These are phyloP conservation scores for Phytopythium litorale DNA, from an alignment of 352 stramenopile species.

Conservation along the genomic window DNA sequence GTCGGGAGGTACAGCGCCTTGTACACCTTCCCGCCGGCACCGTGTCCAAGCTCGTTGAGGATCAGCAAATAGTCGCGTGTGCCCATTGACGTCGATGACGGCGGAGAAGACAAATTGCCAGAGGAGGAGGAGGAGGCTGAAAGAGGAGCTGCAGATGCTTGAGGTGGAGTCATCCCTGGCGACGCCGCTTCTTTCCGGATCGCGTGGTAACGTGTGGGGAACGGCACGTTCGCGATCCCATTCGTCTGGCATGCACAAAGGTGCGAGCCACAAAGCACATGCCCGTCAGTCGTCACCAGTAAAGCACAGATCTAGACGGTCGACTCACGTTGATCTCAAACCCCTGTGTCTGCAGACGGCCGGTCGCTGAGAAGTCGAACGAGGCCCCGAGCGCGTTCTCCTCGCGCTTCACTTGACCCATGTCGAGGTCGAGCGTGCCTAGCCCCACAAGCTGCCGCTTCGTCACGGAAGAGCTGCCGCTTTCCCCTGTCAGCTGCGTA, in stretches of 20 bases:
- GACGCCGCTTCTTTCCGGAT: conserved; percentile 1
- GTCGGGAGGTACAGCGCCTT: conserved; percentile 88
- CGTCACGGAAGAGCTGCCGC: neutral
- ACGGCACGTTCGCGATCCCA: conserved; percentile 68
- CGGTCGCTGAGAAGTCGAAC: conserved; percentile 79
- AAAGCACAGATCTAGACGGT: neutral
- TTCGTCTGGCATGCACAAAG: conserved; percentile 37
- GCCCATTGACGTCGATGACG: conserved; percentile 18
- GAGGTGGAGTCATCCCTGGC: neutral
- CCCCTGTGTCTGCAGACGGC: conserved; percentile 70
- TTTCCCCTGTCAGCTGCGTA: neutral
- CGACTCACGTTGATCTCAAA: conserved; percentile 79
- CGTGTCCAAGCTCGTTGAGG: conserved; percentile 72
- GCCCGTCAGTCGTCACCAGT: neutral
- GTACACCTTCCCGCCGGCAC: conserved; percentile 86
- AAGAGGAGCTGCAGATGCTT: conserved; percentile 9
- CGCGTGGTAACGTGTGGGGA: conserved; percentile 18
- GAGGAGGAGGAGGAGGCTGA: neutral
- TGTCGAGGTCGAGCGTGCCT: conserved; percentile 56
- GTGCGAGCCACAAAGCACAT: neutral
- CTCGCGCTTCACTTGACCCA: conserved; percentile 56
- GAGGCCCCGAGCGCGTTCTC: conserved; percentile 56
- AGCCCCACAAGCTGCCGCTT: conserved; percentile 18
- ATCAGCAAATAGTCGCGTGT: conserved; percentile 69
- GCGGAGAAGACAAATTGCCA: conserved; percentile 4